Base-by-base conservation (phyloP, 2,329 filamentous ascomycete species). In the Davidsoniella australis region DNA sequence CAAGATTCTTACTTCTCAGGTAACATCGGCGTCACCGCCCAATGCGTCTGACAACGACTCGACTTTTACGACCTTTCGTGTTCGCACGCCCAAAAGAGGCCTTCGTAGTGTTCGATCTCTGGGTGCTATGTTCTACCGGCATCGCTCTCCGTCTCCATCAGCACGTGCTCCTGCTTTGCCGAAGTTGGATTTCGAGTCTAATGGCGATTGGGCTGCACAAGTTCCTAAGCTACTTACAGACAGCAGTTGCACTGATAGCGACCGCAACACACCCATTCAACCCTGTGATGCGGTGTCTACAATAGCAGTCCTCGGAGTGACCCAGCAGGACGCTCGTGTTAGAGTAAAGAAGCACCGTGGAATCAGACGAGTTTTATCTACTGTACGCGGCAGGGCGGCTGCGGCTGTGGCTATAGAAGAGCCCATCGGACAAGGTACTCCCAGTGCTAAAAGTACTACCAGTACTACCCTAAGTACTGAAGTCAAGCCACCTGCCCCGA, bases 101-200 rank as follows among this genome's bases (percentile, higher is more conserved):
- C 29, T 52, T 12, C 50, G 50, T 20, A 49, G 42, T 26, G 50
- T 49, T 9, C 38, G 47, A 5, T 52, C 50, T 29, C 26, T 52
- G 29, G 46, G 47, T 26, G 46, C 50, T 23, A 44, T 49, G 29
- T 49, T 52, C 26, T 47, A 52, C 29, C 50, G 50, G n/a, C 42
- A 49, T 18, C 43, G 44, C n/a, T 24, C 24, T 7, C 14, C 42
- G 16, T 52, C 47, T 5, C 20, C 29, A 20, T n/a, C 46, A 7
- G 39, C 6, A 12, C 16, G 40, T 33, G 33, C 44, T 17, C 50
- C 47, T 17, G 26, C 50, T 14, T 26, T 46, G 17, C 47, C 24
- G 33, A 46, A 39, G 20, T 23, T 26, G 18, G 20, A 41, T 18
- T n/a, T 41, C 36, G 36, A 36, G 23, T 29, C 23, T 14, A 23